Evolutionary conservation across 2,329 filamentous ascomycete genomes (phyloP).

Genomic region (Pestalotiopsis sp.): DNA sequence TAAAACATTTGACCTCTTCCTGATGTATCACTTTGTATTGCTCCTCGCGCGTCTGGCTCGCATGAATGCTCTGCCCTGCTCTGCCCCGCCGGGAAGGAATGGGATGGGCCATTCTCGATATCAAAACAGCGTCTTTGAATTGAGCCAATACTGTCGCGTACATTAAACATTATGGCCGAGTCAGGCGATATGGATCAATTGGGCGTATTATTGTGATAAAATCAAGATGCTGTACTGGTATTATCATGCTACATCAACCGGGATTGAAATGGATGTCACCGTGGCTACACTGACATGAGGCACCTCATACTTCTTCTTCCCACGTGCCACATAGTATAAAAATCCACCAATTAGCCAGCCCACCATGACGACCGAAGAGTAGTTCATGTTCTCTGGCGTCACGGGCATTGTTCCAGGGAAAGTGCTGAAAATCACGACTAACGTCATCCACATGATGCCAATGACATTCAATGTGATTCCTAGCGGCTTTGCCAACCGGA

Average conservation of each 20-base stretch:
- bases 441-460: conserved; percentile 43
- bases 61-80: no score
- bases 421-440: conserved; percentile 48
- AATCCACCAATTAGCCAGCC: conserved; percentile 40
- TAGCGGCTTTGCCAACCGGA: neutral
- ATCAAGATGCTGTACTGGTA: neutral
- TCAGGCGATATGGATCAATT: neutral
- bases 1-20: no score
- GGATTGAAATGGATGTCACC: neutral
- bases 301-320: conserved; percentile 29
- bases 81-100: no score
- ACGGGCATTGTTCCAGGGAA: conserved; percentile 45
- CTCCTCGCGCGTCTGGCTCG: no score
- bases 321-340: conserved; percentile 33
- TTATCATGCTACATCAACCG: neutral
- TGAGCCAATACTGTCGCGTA: neutral
- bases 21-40: no score
- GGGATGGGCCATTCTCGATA: no score
- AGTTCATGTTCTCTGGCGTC: conserved; percentile 48
- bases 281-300: conserved; percentile 15
- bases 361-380: conserved; percentile 43
- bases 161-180: neutral
- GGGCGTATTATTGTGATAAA: neutral
- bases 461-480: conserved; percentile 45
- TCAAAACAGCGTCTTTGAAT: no score